A percentile compares a stretch with the other conserved stretches of the same genome.
These are phyloP conservation scores for Penicillium thymicola DNA, from an alignment of 2,329 filamentous ascomycete genomes.

Conservation along the genomic window DNA sequence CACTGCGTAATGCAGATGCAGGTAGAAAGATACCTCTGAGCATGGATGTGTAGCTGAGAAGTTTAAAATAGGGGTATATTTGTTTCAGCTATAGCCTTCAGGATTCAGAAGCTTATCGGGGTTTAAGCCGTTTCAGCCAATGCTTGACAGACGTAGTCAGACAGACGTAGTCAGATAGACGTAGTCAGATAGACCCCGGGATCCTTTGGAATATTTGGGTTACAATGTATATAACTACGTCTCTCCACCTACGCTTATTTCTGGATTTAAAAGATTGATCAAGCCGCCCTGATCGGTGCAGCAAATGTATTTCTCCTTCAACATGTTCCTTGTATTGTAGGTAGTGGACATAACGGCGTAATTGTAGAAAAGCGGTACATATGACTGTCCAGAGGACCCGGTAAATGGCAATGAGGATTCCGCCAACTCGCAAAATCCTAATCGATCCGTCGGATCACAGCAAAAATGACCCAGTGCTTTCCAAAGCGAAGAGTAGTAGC, in stretches of 20 bases:
- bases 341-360: slow-evolving; percentile 25
- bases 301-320: slow-evolving; percentile 22
- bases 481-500: background rate
- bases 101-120: background rate
- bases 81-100: background rate
- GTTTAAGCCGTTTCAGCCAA: background rate
- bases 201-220: too few relatives aligned
- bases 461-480: background rate
- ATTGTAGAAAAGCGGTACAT: slow-evolving; percentile 11
- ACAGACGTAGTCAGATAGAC: background rate
- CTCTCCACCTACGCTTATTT: background rate
- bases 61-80: background rate
- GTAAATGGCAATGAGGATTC: background rate
- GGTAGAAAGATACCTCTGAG: background rate
- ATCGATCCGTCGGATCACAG: background rate
- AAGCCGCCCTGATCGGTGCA: slow-evolving; percentile 13
- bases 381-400: background rate
- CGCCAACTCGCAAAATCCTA: background rate
- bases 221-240: background rate
- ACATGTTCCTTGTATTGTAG: slow-evolving; percentile 20
- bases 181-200: background rate
- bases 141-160: background rate
- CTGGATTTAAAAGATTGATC: background rate
- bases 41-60: background rate
- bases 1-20: background rate